phyloP scores from a whole-genome alignment of 2,329 filamentous ascomycete species.

The Neocucurbitaria cava region DNA sequence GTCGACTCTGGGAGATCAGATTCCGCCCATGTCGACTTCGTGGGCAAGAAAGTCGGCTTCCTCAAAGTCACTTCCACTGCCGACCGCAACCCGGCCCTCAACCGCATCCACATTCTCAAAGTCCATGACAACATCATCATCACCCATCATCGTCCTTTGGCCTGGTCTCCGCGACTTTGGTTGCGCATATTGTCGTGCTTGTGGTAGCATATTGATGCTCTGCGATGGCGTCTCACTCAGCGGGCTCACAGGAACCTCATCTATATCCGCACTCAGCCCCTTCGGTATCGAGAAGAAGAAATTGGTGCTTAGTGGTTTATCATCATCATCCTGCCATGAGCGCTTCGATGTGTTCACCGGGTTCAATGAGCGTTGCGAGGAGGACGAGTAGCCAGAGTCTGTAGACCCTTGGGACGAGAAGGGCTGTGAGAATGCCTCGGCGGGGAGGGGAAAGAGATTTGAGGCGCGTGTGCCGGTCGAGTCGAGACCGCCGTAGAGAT shows the following conservation, averaged over 20 bases:
- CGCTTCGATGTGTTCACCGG: conserved; percentile 49
- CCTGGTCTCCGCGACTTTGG: conserved; percentile 32
- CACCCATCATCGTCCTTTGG: conserved; percentile 16
- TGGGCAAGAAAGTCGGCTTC: conserved; percentile 67
- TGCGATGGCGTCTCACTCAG: conserved; percentile 36
- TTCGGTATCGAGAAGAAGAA: conserved; percentile 37
- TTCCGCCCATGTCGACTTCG: conserved; percentile 45
- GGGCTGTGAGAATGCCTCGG: conserved; percentile 43
- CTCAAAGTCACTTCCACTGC: conserved; percentile 65
- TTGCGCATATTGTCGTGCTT: conserved; percentile 38
- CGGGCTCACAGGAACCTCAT: conserved; percentile 47
- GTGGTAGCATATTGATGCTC: conserved; percentile 24
- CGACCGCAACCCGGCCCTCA: conserved; percentile 44
- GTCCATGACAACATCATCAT: conserved; percentile 41
- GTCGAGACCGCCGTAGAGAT: conserved; percentile 47
- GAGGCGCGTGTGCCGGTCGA: conserved; percentile 40
- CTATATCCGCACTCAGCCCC: conserved; percentile 23
- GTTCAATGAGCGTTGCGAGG: conserved; percentile 27
- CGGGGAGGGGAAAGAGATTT: conserved; percentile 39
- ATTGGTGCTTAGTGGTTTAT: conserved; percentile 28
- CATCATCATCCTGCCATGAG: conserved; percentile 51
- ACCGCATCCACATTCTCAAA: conserved; percentile 38
- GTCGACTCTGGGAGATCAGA: conserved; percentile 18
- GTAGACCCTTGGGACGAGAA: conserved; percentile 43
- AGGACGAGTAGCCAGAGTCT: conserved; percentile 35